Percentiles rank a stretch among this genome's conserved stretches.
Evolutionary conservation across 1,139 yeast genomes (phyloP).

Genomic region (Saccharomyces hybrid): DNA sequence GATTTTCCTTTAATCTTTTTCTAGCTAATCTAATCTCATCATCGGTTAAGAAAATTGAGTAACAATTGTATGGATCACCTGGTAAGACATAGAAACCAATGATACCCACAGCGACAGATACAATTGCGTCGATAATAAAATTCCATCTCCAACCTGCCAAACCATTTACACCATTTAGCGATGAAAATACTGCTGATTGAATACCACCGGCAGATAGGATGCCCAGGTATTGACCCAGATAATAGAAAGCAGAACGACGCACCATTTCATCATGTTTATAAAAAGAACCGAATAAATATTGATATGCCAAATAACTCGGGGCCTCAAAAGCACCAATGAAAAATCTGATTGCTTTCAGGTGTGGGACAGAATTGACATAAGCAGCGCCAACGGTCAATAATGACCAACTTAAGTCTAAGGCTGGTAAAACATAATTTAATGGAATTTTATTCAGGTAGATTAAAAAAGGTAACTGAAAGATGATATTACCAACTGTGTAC

Average conservation of each 20-base stretch:
- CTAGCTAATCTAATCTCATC: conserved; percentile 54
- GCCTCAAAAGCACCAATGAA: conserved; percentile 61
- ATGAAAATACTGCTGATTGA: conserved; percentile 50
- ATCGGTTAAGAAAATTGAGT: conserved; percentile 47
- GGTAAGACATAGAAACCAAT: conserved; percentile 58
- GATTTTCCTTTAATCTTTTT: conserved; percentile 41
- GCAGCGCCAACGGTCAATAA: conserved; percentile 51
- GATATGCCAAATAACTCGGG: conserved; percentile 52
- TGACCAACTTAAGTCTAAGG: conserved; percentile 59
- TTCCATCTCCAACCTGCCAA: conserved; percentile 68
- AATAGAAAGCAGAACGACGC: conserved; percentile 54
- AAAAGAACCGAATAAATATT: conserved; percentile 56
- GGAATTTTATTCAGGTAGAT: conserved; percentile 40
- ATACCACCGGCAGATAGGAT: conserved; percentile 55
- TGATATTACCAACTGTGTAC: conserved; percentile 50
- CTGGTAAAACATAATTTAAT: conserved; percentile 46
- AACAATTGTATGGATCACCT: conserved; percentile 59
- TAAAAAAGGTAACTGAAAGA: conserved; percentile 45
- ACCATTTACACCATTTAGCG: conserved; percentile 42
- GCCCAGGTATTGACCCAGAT: conserved; percentile 56
- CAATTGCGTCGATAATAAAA: conserved; percentile 57
- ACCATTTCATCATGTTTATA: conserved; percentile 52
- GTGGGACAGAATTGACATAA: conserved; percentile 40
- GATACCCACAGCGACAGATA: conserved; percentile 53
- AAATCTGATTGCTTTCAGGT: conserved; percentile 51